Percentiles rank a stretch among this genome's conserved stretches.
Evolutionary conservation across 441 rosid genomes (phyloP).

Genomic region (Pelargonium australe): DNA sequence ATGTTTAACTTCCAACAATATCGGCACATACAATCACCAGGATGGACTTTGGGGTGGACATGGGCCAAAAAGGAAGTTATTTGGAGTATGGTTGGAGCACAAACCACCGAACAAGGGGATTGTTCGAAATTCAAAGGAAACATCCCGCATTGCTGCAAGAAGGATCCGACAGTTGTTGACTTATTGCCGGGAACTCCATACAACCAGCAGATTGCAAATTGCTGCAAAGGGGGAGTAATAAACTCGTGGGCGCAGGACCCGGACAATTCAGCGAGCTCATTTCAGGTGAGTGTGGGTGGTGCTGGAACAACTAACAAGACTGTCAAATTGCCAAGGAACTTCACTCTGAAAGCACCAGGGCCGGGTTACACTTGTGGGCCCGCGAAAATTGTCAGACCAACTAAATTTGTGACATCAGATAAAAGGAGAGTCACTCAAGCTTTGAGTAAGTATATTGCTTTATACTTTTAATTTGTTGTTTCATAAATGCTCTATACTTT

Average conservation of each 20-base stretch:
- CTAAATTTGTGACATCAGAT: constrained; percentile 51
- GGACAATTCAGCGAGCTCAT: constrained; percentile 46
- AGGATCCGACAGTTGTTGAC: constrained; percentile 30
- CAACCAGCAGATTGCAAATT: constrained; percentile 53
- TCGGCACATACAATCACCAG: constrained; percentile 58
- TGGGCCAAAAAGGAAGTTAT: constrained; percentile 72
- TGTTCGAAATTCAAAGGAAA: constrained; percentile 60
- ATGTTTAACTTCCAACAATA: constrained; percentile 59
- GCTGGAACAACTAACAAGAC: constrained; percentile 73
- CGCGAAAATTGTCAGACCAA: constrained; percentile 59
- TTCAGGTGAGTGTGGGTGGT: constrained; percentile 62
- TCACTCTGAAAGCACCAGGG: constrained; percentile 74
- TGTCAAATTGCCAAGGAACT: constrained; percentile 77
- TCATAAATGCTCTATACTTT: no score
- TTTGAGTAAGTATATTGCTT: constrained; percentile 41
- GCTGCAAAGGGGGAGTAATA: constrained; percentile 58
- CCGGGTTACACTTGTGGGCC: constrained; percentile 90
- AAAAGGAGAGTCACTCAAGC: constrained; percentile 64
- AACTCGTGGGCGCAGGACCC: constrained; percentile 46
- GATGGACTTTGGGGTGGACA: constrained; percentile 67
- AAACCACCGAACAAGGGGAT: constrained; percentile 54
- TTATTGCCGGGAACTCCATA: constrained; percentile 53
- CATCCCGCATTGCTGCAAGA: constrained; percentile 57
- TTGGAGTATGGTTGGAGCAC: constrained; percentile 54
- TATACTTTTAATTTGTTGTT: no score